phyloP scores from a whole-genome alignment of 225 moss, liverwort and hornwort species.

The Asterella californica region DNA sequence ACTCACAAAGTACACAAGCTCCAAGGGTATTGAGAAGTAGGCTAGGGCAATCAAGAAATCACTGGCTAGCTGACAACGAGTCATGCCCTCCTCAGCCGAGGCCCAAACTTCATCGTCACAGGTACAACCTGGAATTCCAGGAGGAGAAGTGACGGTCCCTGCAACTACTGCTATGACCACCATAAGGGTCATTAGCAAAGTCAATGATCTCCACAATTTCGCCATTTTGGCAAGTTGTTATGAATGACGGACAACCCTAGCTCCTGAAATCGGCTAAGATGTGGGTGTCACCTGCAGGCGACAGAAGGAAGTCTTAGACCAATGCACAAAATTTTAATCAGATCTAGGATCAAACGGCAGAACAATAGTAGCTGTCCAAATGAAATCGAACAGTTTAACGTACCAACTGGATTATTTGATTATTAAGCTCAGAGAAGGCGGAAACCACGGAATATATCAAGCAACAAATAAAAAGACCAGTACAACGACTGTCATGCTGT shows the following conservation, averaged over 20 bases:
- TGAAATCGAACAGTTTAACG: no score
- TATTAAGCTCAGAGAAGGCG: no score
- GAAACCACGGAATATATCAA: no score
- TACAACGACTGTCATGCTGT: no score
- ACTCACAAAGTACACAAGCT: constrained; percentile 88
- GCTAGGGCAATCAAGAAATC: constrained; percentile 89
- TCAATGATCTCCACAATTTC: constrained; percentile 21
- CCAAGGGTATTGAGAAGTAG: constrained; percentile 92
- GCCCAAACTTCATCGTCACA: constrained; percentile 76
- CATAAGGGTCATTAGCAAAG: constrained; percentile 23
- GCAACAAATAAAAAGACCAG: no score
- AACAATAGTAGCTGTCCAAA: neutral
- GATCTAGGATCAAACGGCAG: neutral
- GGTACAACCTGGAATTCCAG: constrained; percentile 60
- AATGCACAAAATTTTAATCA: neutral
- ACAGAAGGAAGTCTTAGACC: neutral
- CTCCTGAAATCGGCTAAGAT: neutral
- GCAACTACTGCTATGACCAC: constrained; percentile 54
- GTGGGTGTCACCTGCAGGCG: constrained; percentile 14
- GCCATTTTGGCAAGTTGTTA: constrained; percentile 14
- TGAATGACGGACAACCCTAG: neutral
- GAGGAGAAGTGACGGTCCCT: constrained; percentile 46
- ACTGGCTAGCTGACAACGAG: constrained; percentile 81
- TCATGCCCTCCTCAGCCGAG: constrained; percentile 50
- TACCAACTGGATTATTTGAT: no score